Percentiles rank a stretch among this genome's conserved stretches.
Evolutionary conservation across 2,329 filamentous ascomycete species (phyloP).

Genomic region (Scleromitrula shiraiana): DNA sequence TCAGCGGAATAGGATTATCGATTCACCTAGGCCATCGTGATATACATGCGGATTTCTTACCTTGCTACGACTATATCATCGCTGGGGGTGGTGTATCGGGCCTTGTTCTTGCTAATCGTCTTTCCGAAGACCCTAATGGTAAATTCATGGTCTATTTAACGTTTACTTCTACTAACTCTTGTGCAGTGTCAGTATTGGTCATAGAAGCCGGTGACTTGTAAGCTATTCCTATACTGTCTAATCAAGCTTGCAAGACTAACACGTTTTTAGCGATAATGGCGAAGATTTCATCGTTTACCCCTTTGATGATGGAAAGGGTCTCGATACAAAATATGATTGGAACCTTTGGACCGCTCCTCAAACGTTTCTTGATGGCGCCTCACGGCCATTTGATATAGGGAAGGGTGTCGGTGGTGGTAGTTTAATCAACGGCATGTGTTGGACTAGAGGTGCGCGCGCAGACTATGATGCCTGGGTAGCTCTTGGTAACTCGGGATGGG

Average conservation of each 20-base stretch:
- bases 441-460: conserved; percentile 17
- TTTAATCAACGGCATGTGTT: conserved; percentile 35
- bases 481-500: conserved; percentile 32
- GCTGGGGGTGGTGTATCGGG: conserved; percentile 41
- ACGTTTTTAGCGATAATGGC: conserved; percentile 16
- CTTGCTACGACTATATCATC: conserved; percentile 34
- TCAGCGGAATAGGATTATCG: conserved; percentile 6
- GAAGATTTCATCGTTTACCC: conserved; percentile 21
- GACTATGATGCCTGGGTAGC: conserved; percentile 34
- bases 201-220: conserved; percentile 24
- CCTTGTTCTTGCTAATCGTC: conserved; percentile 36
- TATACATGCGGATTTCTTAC: conserved; percentile 17
- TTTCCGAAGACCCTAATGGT: conserved; percentile 32
- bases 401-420: conserved; percentile 32
- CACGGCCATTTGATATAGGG: conserved; percentile 19
- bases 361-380: conserved; percentile 24
- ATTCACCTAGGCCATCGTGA: conserved; percentile 16
- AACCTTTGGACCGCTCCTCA: conserved; percentile 33
- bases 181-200: conserved; percentile 21
- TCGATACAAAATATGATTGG: conserved; percentile 35
- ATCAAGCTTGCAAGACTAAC: background rate
- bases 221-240: background rate
- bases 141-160: background rate
- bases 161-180: background rate
- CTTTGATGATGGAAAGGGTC: conserved; percentile 23